These are phyloP conservation scores for Leccinum boreale DNA, from an alignment of 768 basidiomycete species.

Conservation along the genomic window DNA sequence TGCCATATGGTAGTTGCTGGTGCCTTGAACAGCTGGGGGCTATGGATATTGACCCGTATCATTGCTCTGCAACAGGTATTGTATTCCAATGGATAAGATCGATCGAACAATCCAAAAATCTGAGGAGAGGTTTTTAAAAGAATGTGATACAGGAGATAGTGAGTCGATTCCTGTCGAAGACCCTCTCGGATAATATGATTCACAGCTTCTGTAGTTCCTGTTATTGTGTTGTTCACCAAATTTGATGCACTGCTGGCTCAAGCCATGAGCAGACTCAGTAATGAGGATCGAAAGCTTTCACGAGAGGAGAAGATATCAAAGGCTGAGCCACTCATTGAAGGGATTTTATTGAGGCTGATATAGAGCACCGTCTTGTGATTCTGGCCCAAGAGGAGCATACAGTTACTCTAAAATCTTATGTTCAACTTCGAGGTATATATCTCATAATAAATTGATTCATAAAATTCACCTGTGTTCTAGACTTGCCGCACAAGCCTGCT, in stretches of 20 bases:
- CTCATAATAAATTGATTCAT: not conserved
- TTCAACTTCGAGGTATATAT: not conserved
- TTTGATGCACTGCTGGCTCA: slow-evolving; percentile 2
- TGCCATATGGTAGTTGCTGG: not conserved
- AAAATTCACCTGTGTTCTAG: not conserved
- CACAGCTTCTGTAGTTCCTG: not conserved
- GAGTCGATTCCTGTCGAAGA: not conserved
- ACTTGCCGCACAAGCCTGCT: not conserved
- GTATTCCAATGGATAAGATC: not conserved
- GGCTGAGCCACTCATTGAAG: not conserved
- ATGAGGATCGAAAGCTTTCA: not conserved
- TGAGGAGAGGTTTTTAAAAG: not conserved
- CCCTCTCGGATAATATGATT: not conserved
- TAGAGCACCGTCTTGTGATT: not conserved
- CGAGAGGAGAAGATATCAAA: not conserved
- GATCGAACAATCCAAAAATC: not conserved
- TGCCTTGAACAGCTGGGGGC: not conserved
- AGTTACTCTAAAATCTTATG: not conserved
- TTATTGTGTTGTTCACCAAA: slow-evolving; percentile 9
- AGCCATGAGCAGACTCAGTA: not conserved
- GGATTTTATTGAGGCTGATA: not conserved
- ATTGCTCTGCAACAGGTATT: not conserved
- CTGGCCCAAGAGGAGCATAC: not conserved
- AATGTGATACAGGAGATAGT: not conserved
- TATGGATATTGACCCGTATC: no score